Base-by-base conservation (phyloP, 2,329 filamentous ascomycete species). In the Dendryphion nanum region DNA sequence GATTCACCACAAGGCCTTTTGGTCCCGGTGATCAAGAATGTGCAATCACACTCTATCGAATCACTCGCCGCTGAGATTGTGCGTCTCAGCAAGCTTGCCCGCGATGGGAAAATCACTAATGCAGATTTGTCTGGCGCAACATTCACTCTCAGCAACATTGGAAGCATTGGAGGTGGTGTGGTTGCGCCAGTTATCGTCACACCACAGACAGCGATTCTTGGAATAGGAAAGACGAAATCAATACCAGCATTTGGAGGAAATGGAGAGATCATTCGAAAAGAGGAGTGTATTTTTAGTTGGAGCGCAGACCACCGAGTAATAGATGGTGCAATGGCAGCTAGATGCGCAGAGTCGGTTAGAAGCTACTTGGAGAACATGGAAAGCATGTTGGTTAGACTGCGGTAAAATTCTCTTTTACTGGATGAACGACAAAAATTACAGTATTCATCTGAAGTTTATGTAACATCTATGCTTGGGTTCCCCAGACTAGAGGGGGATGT, bases 141-240 rank as follows among this genome's bases (percentile, higher is more conserved):
- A 2, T 91, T 98, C 57, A 96, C 93, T 0, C 82, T 98, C 34
- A 95, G 89, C 54, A 98, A 98, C 64, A 95, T 98, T 53, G 93
- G 93, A 31, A 95, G 83, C 53, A 89, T 98, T 31, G 93, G 93
- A 38, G 93, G 93, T 18, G 93, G 87, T 1, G 95, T 95, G 54
- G 82, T 97, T 32, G 83, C 85, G 19, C 93, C 93, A 1, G 86
- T 98, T 34, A 88, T 98, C 53, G 88, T 95, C 32, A 85, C 89
- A 46, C 85, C 81, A 29, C 90, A 97, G 68, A 86, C 97, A 7
- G 89, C 88, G 6, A 98, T 98, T 59, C 68, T 98, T 18, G 93
- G 91, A 8, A 76, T 98, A 19, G 93, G 93, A 4, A 82, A 86
- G 50, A 81, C 89, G 64, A 85, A 83, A 53, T 78, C 80, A 1